Base-by-base conservation (phyloP, 2,329 filamentous ascomycete genomes). In the Colletotrichum coccodes region DNA sequence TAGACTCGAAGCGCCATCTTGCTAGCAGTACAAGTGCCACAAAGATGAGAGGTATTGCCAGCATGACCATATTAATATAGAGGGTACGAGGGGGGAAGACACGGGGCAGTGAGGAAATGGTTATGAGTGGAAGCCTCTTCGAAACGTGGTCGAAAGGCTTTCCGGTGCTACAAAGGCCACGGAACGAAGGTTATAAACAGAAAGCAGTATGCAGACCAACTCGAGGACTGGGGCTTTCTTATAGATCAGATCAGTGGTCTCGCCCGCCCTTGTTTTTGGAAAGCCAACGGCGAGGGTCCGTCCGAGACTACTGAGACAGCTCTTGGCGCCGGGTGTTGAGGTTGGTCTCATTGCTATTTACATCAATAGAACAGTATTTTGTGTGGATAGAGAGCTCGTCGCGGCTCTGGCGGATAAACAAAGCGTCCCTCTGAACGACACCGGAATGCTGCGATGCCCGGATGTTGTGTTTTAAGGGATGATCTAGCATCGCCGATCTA, bases 1-100 rank as follows among this genome's bases (percentile, higher is more conserved):
- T 8, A 36, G 44, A 32, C 7, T 36, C 52, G 21, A n/a, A 50
- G 26, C 38, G 56, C 49, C 54, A 66, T 36, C 32, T 60, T 32
- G 53, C 42, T 4, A 66, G 50, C 5, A 69, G 61, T 21, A 69
- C 34, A 4, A 57, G 28, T 38, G 56, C 47, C 2, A 56, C 16
- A 1, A 69, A 18, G 1, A 66, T 16, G 18, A 56, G 5, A 1
- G 42, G 18, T 11, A 66, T 12, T 12, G 30, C 21, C 2, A 65
- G 23, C 66, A 66, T 60, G 16, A 3, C 40, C 30, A 44, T 60
- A 26, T 14, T 32, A 32, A n/a, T 14, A 26, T 32, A n/a, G n/a
- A 14, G 26, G 21, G 26, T 30, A n/a, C 18, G 26, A 18, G 26
- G 28, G 16, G 26, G 11, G 21, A 60, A 36, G 30, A 21, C 6